phyloP scores from a whole-genome alignment of 225 moss, liverwort and hornwort genomes.

The Ulota crispa region DNA sequence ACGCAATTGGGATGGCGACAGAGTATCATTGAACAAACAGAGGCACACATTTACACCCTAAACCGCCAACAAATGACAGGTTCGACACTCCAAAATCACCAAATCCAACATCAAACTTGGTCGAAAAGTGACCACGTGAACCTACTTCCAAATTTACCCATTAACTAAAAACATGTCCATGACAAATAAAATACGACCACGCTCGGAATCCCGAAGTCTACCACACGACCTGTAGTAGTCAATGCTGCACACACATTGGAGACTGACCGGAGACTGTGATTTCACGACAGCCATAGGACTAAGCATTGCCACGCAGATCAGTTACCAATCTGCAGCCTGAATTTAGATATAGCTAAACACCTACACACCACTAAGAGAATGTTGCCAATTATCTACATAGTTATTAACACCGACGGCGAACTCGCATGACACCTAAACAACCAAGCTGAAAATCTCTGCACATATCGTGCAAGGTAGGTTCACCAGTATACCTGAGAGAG shows the following conservation, averaged over 20 bases:
- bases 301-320: background rate
- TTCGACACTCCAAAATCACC: background rate
- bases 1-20: background rate
- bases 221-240: background rate
- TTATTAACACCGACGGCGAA: background rate
- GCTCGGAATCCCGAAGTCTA: background rate
- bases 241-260: background rate
- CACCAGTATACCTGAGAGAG: background rate
- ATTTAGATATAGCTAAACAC: background rate
- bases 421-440: background rate
- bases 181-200: background rate
- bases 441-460: constrained; percentile 10
- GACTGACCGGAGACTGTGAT: background rate
- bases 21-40: background rate
- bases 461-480: background rate
- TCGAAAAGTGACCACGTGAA: background rate
- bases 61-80: background rate
- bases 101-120: background rate
- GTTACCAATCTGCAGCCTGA: background rate
- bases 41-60: too few relatives aligned
- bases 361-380: background rate
- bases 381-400: background rate
- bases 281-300: background rate
- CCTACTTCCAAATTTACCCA: background rate
- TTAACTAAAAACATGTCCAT: background rate